A percentile compares a stretch with the other conserved stretches of the same genome.
Conservation (phyloP, 108 stramenopile genomes). For the Seminavis robusta region DNA sequence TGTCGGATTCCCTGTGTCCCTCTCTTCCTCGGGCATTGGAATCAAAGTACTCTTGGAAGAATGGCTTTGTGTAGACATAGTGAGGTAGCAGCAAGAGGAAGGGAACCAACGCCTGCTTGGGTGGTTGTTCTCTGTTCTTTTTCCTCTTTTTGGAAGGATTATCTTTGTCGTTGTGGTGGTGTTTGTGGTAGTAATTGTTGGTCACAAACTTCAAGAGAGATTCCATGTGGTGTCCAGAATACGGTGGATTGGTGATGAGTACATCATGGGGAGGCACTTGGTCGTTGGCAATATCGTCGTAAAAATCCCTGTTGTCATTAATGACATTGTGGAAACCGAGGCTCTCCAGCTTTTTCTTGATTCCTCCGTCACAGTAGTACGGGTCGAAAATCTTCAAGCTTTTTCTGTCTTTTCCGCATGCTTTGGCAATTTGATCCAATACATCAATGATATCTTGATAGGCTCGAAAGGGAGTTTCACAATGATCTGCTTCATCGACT, state of each 20-base stretch:
- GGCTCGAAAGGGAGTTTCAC: conserved; percentile 67
- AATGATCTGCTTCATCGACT: conserved; percentile 83
- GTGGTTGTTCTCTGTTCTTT: conserved; percentile 15
- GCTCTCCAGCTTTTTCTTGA: conserved; percentile 21
- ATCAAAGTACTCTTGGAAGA: conserved; percentile 3
- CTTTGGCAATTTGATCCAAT: too few species aligned
- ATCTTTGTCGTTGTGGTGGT: too few species aligned
- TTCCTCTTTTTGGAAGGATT: too few species aligned
- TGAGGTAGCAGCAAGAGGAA: conserved; percentile 34
- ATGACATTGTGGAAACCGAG: conserved; percentile 52
- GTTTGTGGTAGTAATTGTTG: too few species aligned
- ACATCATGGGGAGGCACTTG: conserved; percentile 62
- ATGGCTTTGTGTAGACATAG: conserved; percentile 28
- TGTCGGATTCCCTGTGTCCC: too few species aligned
- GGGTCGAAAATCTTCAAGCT: conserved; percentile 80
- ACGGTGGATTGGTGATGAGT: conserved; percentile 92
- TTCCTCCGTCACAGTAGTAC: conserved; percentile 75
- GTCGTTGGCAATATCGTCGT: conserved; percentile 54
- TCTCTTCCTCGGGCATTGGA: neutral
- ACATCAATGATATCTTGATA: conserved; percentile 49
- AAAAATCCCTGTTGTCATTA: conserved; percentile 84
- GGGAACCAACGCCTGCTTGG: neutral
- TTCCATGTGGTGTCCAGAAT: conserved; percentile 84
- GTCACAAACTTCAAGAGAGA: too few species aligned
- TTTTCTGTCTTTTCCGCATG: too few species aligned